Conservation (phyloP, 768 basidiomycete species). For the Naganishia onofrii region DNA sequence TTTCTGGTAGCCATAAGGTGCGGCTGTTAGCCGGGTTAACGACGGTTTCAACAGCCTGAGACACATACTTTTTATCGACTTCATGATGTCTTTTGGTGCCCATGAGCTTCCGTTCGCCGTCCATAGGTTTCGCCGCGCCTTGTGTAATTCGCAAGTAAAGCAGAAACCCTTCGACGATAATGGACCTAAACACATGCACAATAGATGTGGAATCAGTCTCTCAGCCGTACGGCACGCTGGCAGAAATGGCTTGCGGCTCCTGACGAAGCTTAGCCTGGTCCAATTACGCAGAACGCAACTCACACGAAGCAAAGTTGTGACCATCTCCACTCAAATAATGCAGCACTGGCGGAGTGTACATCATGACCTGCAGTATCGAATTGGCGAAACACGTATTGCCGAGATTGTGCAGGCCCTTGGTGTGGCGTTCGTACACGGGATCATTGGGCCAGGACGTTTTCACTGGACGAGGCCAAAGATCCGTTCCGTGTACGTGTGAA, state of each 20-base stretch:
- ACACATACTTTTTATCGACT: conserved; percentile 66
- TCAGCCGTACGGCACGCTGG: neutral
- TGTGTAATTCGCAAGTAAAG: conserved; percentile 70
- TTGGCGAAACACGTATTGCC: conserved; percentile 97
- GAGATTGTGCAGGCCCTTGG: conserved; percentile 69
- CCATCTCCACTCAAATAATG: conserved; percentile 5
- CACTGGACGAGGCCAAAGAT: conserved; percentile 22
- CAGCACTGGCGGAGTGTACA: conserved; percentile 81
- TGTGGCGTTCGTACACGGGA: conserved; percentile 11
- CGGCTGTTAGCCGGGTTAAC: conserved; percentile 15
- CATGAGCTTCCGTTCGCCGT: conserved; percentile 56
- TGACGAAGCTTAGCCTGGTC: neutral
- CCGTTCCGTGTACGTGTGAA: neutral
- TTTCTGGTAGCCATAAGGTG: conserved; percentile 57
- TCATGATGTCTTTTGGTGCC: conserved; percentile 65
- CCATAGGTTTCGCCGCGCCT: conserved; percentile 60
- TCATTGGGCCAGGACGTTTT: conserved; percentile 17
- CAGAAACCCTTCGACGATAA: conserved; percentile 59
- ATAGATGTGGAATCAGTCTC: neutral
- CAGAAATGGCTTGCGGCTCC: neutral
- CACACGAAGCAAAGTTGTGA: conserved; percentile 9
- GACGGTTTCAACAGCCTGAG: neutral
- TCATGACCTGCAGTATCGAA: conserved; percentile 84
- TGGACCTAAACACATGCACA: neutral
- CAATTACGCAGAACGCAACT: neutral